phyloP scores from a whole-genome alignment of 2,329 filamentous ascomycete species.

The Phaeosphaeriaceae sp. region DNA sequence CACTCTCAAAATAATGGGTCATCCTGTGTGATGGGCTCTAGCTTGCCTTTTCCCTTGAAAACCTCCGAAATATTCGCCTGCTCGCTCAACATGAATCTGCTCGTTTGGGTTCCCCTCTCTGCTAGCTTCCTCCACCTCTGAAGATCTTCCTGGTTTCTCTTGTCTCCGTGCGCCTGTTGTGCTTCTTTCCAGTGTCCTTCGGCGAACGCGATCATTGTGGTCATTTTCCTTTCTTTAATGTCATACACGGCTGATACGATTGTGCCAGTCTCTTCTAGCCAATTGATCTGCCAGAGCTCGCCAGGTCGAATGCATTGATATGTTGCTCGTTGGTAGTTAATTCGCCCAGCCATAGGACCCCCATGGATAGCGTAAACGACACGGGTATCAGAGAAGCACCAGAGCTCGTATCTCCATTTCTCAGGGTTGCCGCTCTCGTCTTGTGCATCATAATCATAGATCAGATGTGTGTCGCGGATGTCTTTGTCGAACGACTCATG shows the following conservation, averaged over 20 bases:
- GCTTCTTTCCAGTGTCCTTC: conserved; percentile 64
- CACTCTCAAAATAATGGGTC: conserved; percentile 26
- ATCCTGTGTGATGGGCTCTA: conserved; percentile 54
- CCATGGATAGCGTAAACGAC: conserved; percentile 68
- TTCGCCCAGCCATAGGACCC: conserved; percentile 60
- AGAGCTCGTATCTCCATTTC: conserved; percentile 69
- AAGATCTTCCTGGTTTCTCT: conserved; percentile 61
- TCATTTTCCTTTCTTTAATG: conserved; percentile 58
- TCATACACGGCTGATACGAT: conserved; percentile 65
- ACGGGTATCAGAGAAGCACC: conserved; percentile 64
- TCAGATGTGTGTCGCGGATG: conserved; percentile 61
- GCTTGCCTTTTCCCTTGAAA: conserved; percentile 59
- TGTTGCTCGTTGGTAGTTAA: conserved; percentile 62
- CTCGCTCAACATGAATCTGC: conserved; percentile 61
- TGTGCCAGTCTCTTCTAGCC: conserved; percentile 68
- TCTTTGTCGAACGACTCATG: conserved; percentile 57
- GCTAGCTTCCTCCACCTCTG: conserved; percentile 61
- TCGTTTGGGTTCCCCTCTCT: conserved; percentile 58
- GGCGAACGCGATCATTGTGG: conserved; percentile 63
- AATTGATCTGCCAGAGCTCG: conserved; percentile 68
- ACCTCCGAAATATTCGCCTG: conserved; percentile 61
- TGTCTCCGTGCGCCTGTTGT: conserved; percentile 63
- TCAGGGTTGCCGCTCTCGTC: conserved; percentile 59
- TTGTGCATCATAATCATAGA: conserved; percentile 65
- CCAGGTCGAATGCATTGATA: conserved; percentile 67